A percentile compares a stretch with the other conserved stretches of the same genome.
Evolutionary conservation across 768 basidiomycete genomes (phyloP).

Genomic region (Guyanaporus albipodus): DNA sequence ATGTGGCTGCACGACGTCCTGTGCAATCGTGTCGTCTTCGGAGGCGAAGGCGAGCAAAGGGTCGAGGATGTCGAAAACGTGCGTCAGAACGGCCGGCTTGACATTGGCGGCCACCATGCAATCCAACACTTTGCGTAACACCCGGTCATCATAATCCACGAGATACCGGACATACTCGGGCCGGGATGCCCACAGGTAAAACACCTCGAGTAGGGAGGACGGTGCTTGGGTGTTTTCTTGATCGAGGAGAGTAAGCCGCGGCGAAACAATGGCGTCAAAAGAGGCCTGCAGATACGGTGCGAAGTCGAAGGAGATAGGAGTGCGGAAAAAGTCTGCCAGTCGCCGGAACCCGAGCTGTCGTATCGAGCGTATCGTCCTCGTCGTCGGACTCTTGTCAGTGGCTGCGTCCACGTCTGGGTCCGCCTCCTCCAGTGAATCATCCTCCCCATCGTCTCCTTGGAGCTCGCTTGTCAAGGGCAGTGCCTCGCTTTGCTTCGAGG

Average conservation of each 20-base stretch:
- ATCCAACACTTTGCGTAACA: constrained; percentile 75
- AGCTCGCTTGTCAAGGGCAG: constrained; percentile 22
- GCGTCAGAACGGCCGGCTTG: constrained; percentile 77
- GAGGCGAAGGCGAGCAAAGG: constrained; percentile 55
- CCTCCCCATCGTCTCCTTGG: constrained; percentile 31
- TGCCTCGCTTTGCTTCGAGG: constrained; percentile 21
- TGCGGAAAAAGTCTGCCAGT: constrained; percentile 82
- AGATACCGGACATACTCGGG: constrained; percentile 58
- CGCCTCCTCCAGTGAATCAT: constrained; percentile 35
- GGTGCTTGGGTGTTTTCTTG: constrained; percentile 90
- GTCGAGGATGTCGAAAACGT: constrained; percentile 84
- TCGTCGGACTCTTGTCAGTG: constrained; percentile 27
- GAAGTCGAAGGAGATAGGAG: constrained; percentile 72
- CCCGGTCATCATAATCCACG: constrained; percentile 60
- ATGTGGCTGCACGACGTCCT: constrained; percentile 61
- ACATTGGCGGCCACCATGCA: constrained; percentile 82
- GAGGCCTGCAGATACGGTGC: constrained; percentile 59
- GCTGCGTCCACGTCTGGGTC: constrained; percentile 35
- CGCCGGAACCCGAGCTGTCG: constrained; percentile 85
- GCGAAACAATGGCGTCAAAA: constrained; percentile 73
- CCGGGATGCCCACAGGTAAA: constrained; percentile 69
- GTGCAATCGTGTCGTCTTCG: constrained; percentile 46
- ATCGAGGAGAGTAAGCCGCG: constrained; percentile 71
- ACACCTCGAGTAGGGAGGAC: constrained; percentile 82
- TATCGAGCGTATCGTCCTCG: constrained; percentile 52